Evolutionary conservation across 2,329 filamentous ascomycete genomes (phyloP), one percentile per base, ranked within the genome.

Genomic region (Cytospora paraplurivora): DNA sequence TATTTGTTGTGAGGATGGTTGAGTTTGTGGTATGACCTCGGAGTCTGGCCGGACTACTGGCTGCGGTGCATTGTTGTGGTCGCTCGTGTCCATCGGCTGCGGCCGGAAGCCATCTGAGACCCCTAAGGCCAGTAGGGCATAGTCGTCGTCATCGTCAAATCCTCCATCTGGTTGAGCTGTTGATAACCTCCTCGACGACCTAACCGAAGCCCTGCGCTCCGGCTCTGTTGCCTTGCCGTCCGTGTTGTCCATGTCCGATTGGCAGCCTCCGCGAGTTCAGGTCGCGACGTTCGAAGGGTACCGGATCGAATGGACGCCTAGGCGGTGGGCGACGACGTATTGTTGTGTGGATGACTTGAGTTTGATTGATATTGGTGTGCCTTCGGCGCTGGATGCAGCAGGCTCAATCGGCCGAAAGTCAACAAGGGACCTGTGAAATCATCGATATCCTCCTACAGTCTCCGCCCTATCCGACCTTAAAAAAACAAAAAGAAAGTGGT

Each of bases 331-430:
- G 50, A 33, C 32, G 34, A 53, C 27, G 17, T 19, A 21, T 17
- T 27, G 4, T 27, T 27, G 27, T 27, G 27, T 27, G 27, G 21
- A 51, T n/a, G 19, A 33, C 62, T 37, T 27, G 49, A 34, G 19
- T 41, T 54, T 35, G 13, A 54, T 59, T 33, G 54, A 53, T 61
- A 55, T 49, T 34, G 63, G 27, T 21, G 35, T 47, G 33, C n/a
- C 37, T 61, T 52, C 21, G 54, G 37, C 56, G 50, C 56, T 44
- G 32, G 56, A 35, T 58, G 51, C 55, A 50, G 62, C 54, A 62
- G 64, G 64, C 58, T 66, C 64, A 56, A 66, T 66, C 62, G 37
- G 64, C 64, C 62, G 64, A 56, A 47, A 57, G 53, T 63, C 19
- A 53, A 56, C 32, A 41, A 37, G 37, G 35, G 47, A 37, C 58